A percentile compares a stretch with the other conserved stretches of the same genome.
Evolutionary conservation across 306 rosid genomes (phyloP).

Genomic region (Cicer pinnatifidum): DNA sequence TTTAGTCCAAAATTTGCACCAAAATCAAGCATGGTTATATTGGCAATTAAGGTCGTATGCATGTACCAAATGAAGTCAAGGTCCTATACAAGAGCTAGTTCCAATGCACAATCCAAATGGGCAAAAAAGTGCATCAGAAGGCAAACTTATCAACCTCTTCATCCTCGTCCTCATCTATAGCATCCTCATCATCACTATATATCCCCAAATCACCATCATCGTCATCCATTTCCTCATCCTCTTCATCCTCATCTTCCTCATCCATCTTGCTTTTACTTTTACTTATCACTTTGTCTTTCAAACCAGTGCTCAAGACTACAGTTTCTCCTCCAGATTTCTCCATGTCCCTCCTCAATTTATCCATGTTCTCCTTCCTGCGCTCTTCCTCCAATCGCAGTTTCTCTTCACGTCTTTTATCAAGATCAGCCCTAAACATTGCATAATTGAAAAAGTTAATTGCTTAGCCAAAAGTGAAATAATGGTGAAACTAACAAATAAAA

Average conservation of each 20-base stretch:
- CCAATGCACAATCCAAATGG: conserved; percentile 11
- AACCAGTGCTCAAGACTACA: conserved; percentile 72
- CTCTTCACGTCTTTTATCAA: conserved; percentile 78
- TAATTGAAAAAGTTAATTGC: conserved; percentile 32
- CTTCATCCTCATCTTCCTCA: conserved; percentile 5
- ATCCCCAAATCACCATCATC: conserved; percentile 7
- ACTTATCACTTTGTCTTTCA: conserved; percentile 54
- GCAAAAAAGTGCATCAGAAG: conserved; percentile 11
- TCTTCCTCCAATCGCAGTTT: conserved; percentile 83
- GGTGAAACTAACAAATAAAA: neutral
- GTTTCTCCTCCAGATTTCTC: conserved; percentile 36
- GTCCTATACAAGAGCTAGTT: conserved; percentile 24
- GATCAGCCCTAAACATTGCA: conserved; percentile 64
- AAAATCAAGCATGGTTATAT: conserved; percentile 14
- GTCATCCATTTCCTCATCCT: conserved; percentile 25
- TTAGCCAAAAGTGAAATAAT: neutral
- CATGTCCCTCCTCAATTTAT: conserved; percentile 30
- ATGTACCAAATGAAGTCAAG: conserved; percentile 34
- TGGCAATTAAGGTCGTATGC: conserved; percentile 2
- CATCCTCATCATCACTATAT: conserved; percentile 7
- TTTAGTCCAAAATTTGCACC: neutral
- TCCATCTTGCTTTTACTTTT: conserved; percentile 53
- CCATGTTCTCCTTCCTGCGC: conserved; percentile 59
- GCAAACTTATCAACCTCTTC: conserved; percentile 26
- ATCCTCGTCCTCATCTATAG: conserved; percentile 27